A percentile compares a stretch with the other conserved stretches of the same genome.
Conservation (phyloP, 306 rosid genomes). For the Carpinus fangiana region DNA sequence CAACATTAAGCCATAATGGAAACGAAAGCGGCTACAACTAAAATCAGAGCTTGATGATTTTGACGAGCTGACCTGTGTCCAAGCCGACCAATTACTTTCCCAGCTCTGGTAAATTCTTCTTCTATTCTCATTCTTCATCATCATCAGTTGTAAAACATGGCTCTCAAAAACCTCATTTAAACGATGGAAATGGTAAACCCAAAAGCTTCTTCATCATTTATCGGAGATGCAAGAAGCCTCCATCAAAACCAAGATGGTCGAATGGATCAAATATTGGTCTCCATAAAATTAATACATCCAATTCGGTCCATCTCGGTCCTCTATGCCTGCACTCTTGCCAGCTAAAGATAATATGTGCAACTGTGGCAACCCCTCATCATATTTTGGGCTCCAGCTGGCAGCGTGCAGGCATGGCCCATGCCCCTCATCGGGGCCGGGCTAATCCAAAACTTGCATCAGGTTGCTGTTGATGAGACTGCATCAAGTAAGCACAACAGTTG, state of each 20-base stretch:
- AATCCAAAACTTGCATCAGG: constrained; percentile 93
- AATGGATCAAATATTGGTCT: constrained; percentile 26
- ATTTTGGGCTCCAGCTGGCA: constrained; percentile 49
- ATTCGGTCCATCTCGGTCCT: constrained; percentile 65
- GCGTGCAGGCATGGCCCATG: constrained; percentile 97
- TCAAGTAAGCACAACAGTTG: constrained; percentile 24
- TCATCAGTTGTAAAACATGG: constrained; percentile 27
- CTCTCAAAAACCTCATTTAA: constrained; percentile 25
- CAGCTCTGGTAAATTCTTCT: constrained; percentile 37
- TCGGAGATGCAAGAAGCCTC: constrained; percentile 57
- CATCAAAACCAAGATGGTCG: constrained; percentile 63
- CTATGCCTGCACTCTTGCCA: constrained; percentile 94
- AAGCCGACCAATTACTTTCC: constrained; percentile 47
- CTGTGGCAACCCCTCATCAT: constrained; percentile 32
- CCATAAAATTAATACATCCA: constrained; percentile 37
- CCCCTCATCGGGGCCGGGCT: constrained; percentile 99
- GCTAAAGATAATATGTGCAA: constrained; percentile 31
- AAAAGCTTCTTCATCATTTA: constrained; percentile 41
- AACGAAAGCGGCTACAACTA: background rate
- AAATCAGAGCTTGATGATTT: background rate
- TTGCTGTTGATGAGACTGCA: constrained; percentile 89
- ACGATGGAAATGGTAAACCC: constrained; percentile 23
- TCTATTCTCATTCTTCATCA: constrained; percentile 36
- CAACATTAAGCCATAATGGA: background rate
- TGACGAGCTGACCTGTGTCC: constrained; percentile 55